Evolutionary conservation across 2,329 filamentous ascomycete species (phyloP).

Genomic region (Phialocephala sp.): DNA sequence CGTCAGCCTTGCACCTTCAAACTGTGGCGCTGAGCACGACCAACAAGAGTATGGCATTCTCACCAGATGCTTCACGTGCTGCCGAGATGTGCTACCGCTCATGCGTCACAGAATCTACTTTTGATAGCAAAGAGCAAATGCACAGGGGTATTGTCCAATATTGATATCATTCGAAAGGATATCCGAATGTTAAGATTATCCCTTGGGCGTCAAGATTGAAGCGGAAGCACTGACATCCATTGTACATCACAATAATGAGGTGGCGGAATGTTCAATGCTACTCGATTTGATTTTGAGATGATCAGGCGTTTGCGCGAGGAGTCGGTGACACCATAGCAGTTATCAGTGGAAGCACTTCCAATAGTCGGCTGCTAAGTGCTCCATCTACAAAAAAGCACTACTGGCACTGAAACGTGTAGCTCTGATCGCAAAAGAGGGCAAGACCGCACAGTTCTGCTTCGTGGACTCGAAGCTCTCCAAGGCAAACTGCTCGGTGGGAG

Average conservation of each 20-base stretch:
- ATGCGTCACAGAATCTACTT: background rate
- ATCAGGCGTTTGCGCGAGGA: background rate
- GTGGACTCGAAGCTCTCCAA: too few species aligned
- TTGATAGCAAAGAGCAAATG: background rate
- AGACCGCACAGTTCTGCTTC: too few species aligned
- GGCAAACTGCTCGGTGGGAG: too few species aligned
- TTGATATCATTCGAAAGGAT: background rate
- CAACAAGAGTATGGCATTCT: background rate
- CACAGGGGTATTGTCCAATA: background rate
- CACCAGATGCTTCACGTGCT: background rate
- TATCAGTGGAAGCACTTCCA: background rate
- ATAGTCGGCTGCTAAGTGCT: background rate
- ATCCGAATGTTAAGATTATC: background rate
- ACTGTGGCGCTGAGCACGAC: background rate
- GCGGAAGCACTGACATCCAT: too few species aligned
- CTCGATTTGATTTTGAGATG: background rate
- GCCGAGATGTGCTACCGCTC: background rate
- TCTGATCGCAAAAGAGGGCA: too few species aligned
- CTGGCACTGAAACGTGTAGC: too few species aligned
- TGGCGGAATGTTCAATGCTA: background rate
- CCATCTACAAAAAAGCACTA: too few species aligned
- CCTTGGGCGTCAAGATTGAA: background rate
- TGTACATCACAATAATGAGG: background rate
- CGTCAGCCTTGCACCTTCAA: background rate
- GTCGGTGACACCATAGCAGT: too few species aligned